phyloP scores from a whole-genome alignment of 495 filamentous ascomycete genomes.

The Chlorociboria aeruginascens region DNA sequence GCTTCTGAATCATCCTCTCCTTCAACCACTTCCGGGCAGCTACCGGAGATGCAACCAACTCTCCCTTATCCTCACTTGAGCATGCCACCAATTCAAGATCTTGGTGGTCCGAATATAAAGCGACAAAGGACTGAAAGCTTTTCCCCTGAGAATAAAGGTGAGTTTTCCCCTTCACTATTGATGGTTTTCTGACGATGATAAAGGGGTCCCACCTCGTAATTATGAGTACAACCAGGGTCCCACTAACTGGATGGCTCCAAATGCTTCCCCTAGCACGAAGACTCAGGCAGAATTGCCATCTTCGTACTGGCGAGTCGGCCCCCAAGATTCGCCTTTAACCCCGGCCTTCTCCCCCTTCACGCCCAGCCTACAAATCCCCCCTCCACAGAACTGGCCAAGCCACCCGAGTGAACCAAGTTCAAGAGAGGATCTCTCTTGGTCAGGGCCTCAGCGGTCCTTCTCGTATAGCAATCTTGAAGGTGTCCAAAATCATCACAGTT shows the following conservation, averaged over 20 bases:
- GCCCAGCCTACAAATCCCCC: slow-evolving; percentile 13
- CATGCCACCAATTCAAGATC: slow-evolving; percentile 36
- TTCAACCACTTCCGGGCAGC: slow-evolving; percentile 30
- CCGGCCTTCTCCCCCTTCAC: slow-evolving; percentile 19
- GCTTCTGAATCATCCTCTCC: slow-evolving; percentile 39
- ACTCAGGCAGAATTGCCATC: slow-evolving; percentile 6
- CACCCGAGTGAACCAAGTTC: slow-evolving; percentile 11
- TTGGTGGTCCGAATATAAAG: slow-evolving; percentile 34
- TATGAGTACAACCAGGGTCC: slow-evolving; percentile 14
- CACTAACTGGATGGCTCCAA: slow-evolving; percentile 21
- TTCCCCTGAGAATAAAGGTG: slow-evolving; percentile 21
- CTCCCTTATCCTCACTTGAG: slow-evolving; percentile 30
- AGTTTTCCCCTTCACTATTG: neutral
- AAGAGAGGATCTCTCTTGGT: slow-evolving; percentile 19
- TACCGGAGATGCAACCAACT: slow-evolving; percentile 30
- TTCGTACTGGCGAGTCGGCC: slow-evolving; percentile 16
- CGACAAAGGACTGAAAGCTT: slow-evolving; percentile 20
- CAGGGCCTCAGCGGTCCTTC: slow-evolving; percentile 18
- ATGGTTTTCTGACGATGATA: slow-evolving; percentile 3
- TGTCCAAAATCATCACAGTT: slow-evolving; percentile 13
- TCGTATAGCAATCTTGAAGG: slow-evolving; percentile 20
- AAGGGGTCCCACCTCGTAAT: slow-evolving; percentile 16
- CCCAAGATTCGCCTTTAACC: slow-evolving; percentile 20
- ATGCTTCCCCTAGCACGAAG: slow-evolving; percentile 16
- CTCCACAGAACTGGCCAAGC: slow-evolving; percentile 17